Base-by-base conservation (phyloP, 2,329 filamentous ascomycete genomes). In the Venturia pyrina region DNA sequence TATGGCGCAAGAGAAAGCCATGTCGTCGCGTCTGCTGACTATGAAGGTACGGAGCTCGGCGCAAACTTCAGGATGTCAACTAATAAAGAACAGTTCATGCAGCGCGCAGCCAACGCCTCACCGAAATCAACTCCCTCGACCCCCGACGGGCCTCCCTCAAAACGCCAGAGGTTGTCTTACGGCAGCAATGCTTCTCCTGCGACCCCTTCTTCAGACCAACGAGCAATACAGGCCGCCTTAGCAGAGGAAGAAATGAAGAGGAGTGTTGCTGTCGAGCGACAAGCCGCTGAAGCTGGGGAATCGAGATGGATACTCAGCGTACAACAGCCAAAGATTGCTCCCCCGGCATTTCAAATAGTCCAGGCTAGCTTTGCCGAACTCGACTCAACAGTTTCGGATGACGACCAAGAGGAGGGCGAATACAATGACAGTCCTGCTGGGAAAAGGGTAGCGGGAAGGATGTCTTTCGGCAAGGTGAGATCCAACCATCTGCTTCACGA, bases 21-120 rank as follows among this genome's bases (percentile, higher is more conserved):
- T 96, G 87, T 96, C 93, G 69, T 93, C 89, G 67, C 87, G 92
- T 70, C 87, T 97, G 61, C 82, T 96, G 73, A 93, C 90, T 46
- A 97, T 96, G 92, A 96, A 96, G 78, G 84, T 82, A 73, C 34
- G 70, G 60, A 17, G 17, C 41, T 56, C 65, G 37, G 63, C 60
- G 57, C 57, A 61, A 57, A 66, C 63, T 50, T 37, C 5, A 37
- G 5, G 6, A 37, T 21, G 17, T 37, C n/a, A 15, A 37, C 32
- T 59, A 59, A 37, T 17, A 37, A n/a, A 37, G 32, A 59, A 1
- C 32, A 87, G 80, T 97, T 97, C 75, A 97, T 97, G 93, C 93
- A 96, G 81, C 86, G 93, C 72, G 84, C 87, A 32, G 79, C 78
- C 5, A 74, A 77, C 68, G 43, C 77, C 72, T 67, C 73, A 76